Conservation (phyloP, 2,329 filamentous ascomycete species). For the Sarocladium oryzae region DNA sequence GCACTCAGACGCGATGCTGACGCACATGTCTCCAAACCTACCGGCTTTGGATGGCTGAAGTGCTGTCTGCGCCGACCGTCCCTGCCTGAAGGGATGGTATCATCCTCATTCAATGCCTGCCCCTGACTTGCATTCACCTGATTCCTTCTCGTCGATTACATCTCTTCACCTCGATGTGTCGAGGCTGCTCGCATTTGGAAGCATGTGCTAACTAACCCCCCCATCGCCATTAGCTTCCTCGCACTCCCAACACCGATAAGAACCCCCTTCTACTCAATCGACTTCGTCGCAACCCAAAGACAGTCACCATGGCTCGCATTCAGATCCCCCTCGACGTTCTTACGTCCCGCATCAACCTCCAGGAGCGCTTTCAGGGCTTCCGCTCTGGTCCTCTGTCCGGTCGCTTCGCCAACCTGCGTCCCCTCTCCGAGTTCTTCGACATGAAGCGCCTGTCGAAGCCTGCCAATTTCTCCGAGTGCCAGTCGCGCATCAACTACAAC, state of each 20-base stretch:
- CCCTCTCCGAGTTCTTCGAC: slow-evolving; percentile 90
- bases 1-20: not conserved
- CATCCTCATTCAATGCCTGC: not conserved
- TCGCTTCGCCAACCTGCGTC: slow-evolving; percentile 87
- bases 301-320: slow-evolving; percentile 66
- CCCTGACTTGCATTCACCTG: not conserved
- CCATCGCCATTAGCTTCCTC: slow-evolving; percentile 4
- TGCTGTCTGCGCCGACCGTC: not conserved
- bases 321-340: slow-evolving; percentile 88
- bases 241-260: slow-evolving; percentile 9
- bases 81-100: not conserved
- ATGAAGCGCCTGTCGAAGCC: slow-evolving; percentile 95
- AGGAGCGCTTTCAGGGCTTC: slow-evolving; percentile 77
- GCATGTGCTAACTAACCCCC: slow-evolving; percentile 11
- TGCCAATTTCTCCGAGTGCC: slow-evolving; percentile 80
- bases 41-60: not conserved
- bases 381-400: slow-evolving; percentile 63
- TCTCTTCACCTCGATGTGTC: not conserved
- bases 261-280: not conserved
- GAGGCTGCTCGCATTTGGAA: not conserved
- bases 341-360: slow-evolving; percentile 82
- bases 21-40: not conserved
- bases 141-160: not conserved
- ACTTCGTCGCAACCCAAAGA: slow-evolving; percentile 10
- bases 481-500: slow-evolving; percentile 95